phyloP scores from a whole-genome alignment of 2,329 filamentous ascomycete genomes.

The Microthyrium microscopicum region DNA sequence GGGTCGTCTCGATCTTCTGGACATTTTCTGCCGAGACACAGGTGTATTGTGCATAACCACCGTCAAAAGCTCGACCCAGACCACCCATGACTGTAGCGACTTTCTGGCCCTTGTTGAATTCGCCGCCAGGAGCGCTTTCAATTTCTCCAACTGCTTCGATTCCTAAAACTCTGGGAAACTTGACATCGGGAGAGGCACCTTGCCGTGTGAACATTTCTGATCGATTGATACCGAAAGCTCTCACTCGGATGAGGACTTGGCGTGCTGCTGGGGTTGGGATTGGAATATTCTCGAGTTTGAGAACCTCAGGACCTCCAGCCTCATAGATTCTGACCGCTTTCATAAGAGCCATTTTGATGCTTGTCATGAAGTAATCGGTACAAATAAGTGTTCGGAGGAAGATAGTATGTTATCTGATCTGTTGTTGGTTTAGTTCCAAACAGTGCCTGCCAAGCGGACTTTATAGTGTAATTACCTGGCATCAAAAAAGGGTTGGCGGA shows the following conservation, averaged over 20 bases:
- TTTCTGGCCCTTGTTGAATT: conserved; percentile 23
- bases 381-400: too few relatives aligned
- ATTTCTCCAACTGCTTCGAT: conserved; percentile 31
- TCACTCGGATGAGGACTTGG: conserved; percentile 26
- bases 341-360: conserved; percentile 19
- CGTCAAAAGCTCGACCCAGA: conserved; percentile 30
- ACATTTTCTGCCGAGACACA: conserved; percentile 26
- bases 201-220: conserved; percentile 31
- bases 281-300: conserved; percentile 22
- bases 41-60: conserved; percentile 33
- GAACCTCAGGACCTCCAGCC: conserved; percentile 23
- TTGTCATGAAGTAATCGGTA: too few relatives aligned
- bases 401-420: too few relatives aligned
- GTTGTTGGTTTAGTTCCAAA: too few relatives aligned
- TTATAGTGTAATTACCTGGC: too few relatives aligned
- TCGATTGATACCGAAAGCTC: conserved; percentile 31
- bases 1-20: conserved; percentile 19
- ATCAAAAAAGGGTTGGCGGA: too few relatives aligned
- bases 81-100: conserved; percentile 34
- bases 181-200: conserved; percentile 25
- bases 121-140: conserved; percentile 18
- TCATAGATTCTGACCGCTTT: conserved; percentile 26
- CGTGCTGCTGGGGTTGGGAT: conserved; percentile 22
- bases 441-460: too few relatives aligned
- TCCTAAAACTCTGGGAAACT: conserved; percentile 28